These are phyloP conservation scores for Penicillium arizonense DNA, from an alignment of 495 filamentous ascomycete genomes.

Conservation along the genomic window DNA sequence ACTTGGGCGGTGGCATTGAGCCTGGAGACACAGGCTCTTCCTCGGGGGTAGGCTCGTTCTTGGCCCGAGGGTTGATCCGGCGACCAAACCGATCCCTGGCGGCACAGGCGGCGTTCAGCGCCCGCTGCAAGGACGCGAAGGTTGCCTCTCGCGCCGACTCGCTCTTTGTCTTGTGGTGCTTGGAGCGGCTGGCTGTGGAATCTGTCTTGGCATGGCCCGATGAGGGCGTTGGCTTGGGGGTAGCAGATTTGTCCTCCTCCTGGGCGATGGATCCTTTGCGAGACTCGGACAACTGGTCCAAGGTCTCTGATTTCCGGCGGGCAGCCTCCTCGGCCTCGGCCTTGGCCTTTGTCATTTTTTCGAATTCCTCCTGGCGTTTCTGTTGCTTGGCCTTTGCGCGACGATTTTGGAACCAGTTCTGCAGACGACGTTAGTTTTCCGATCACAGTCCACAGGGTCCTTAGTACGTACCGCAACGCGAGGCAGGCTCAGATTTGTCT, in stretches of 20 bases:
- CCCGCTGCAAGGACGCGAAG: slow-evolving; percentile 45
- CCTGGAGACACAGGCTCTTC: slow-evolving; percentile 33
- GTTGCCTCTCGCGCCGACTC: slow-evolving; percentile 45
- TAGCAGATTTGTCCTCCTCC: slow-evolving; percentile 31
- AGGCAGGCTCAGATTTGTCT: slow-evolving; percentile 69
- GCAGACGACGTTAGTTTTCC: slow-evolving; percentile 11
- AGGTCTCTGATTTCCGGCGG: slow-evolving; percentile 32
- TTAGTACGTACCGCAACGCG: slow-evolving; percentile 67
- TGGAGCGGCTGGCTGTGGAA: slow-evolving; percentile 14
- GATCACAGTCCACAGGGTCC: background rate
- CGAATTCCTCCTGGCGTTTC: slow-evolving; percentile 66
- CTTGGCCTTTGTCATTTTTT: slow-evolving; percentile 55
- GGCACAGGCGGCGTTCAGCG: slow-evolving; percentile 44
- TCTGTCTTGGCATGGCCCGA: slow-evolving; percentile 25
- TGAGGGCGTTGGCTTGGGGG: slow-evolving; percentile 31
- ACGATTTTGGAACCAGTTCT: slow-evolving; percentile 95
- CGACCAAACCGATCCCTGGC: slow-evolving; percentile 37
- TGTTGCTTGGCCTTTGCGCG: slow-evolving; percentile 81
- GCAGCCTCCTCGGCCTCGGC: slow-evolving; percentile 43
- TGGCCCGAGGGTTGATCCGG: slow-evolving; percentile 15
- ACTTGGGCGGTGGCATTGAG: slow-evolving; percentile 28
- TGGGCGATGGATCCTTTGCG: slow-evolving; percentile 21
- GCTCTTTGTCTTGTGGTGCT: slow-evolving; percentile 43
- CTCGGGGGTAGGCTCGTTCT: slow-evolving; percentile 14
- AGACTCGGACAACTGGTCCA: slow-evolving; percentile 24